Evolutionary conservation across 106 monocot species (phyloP).

Genomic region (Apostasia shenzhenica): DNA sequence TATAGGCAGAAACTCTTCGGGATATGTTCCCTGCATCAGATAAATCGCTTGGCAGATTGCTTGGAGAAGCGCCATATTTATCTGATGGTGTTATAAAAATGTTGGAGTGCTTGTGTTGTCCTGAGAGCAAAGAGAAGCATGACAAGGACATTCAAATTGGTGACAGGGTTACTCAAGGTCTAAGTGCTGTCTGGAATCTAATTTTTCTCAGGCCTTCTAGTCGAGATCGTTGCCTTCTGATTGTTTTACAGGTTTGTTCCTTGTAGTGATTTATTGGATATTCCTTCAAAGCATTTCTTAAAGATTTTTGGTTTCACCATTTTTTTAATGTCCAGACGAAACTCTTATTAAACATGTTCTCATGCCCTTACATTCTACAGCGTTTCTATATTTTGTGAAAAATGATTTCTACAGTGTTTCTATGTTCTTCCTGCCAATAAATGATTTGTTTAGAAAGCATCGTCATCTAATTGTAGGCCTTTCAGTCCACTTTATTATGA

Average conservation of each 20-base stretch:
- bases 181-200: slow-evolving; percentile 83
- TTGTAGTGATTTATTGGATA: neutral
- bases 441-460: no score
- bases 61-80: slow-evolving; percentile 77
- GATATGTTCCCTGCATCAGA: slow-evolving; percentile 88
- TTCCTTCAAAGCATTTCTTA: slow-evolving; percentile 1
- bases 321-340: neutral
- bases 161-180: slow-evolving; percentile 93
- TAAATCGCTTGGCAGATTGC: slow-evolving; percentile 82
- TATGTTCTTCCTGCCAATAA: no score
- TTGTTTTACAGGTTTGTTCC: slow-evolving; percentile 74
- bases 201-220: slow-evolving; percentile 77
- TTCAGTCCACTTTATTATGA: no score
- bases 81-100: slow-evolving; percentile 63
- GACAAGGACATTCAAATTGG: slow-evolving; percentile 62
- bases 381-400: no score
- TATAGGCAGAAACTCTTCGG: slow-evolving; percentile 67
- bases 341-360: neutral
- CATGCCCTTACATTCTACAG: no score
- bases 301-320: neutral
- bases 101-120: slow-evolving; percentile 74
- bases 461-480: no score
- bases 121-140: slow-evolving; percentile 45
- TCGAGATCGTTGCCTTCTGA: slow-evolving; percentile 75
- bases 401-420: no score